phyloP scores from a whole-genome alignment of 2,329 filamentous ascomycete genomes.

The Zasmidium citrigriseum region DNA sequence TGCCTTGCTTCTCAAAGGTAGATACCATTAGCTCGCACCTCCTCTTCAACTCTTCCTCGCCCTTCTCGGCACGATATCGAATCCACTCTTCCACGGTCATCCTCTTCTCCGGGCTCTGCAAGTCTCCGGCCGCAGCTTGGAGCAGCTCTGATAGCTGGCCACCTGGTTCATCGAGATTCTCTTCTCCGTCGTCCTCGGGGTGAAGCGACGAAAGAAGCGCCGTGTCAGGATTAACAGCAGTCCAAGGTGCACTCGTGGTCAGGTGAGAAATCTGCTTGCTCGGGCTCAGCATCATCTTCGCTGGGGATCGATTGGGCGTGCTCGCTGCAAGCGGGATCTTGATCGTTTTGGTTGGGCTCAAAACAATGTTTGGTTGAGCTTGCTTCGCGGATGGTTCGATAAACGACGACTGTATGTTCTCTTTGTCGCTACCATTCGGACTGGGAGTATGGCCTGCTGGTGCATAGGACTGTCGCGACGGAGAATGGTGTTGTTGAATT shows the following conservation, averaged over 20 bases:
- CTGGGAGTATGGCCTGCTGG: slow-evolving; percentile 23
- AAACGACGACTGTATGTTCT: slow-evolving; percentile 35
- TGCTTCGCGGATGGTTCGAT: slow-evolving; percentile 35
- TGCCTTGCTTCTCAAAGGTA: slow-evolving; percentile 80
- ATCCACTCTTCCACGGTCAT: slow-evolving; percentile 98
- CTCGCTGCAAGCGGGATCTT: slow-evolving; percentile 46
- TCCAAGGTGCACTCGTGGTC: slow-evolving; percentile 65
- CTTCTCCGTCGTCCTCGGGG: slow-evolving; percentile 14
- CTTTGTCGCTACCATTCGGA: slow-evolving; percentile 42
- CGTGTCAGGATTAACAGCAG: slow-evolving; percentile 71
- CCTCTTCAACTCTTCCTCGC: slow-evolving; percentile 74
- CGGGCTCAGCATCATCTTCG: slow-evolving; percentile 29
- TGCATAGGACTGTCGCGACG: slow-evolving; percentile 7
- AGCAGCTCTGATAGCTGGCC: slow-evolving; percentile 28
- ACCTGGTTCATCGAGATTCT: slow-evolving; percentile 14
- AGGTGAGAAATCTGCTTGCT: slow-evolving; percentile 52
- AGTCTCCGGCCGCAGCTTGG: slow-evolving; percentile 53
- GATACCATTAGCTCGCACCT: slow-evolving; percentile 84
- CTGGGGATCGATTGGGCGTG: slow-evolving; percentile 37
- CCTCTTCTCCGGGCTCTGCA: slow-evolving; percentile 75
- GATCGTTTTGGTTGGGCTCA: slow-evolving; percentile 35
- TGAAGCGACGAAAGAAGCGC: slow-evolving; percentile 57
- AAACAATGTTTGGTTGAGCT: slow-evolving; percentile 19
- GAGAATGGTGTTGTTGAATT: slow-evolving; percentile 4
- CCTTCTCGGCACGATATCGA: slow-evolving; percentile 73